Conservation (phyloP, 75 land plant genomes). For the Cupressus sempervirens region DNA sequence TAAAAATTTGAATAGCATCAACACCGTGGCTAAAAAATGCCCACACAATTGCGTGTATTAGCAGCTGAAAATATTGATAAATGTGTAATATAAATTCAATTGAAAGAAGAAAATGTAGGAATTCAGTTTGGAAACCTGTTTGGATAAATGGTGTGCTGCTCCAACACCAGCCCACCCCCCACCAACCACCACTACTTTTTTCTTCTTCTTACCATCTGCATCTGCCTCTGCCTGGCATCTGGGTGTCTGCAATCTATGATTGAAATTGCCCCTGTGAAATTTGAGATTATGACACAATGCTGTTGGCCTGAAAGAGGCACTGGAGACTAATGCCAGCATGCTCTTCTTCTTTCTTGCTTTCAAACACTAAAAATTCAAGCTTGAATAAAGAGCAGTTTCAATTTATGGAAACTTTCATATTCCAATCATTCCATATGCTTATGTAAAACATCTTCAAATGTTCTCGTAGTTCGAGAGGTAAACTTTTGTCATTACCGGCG, state of each 20-base stretch:
- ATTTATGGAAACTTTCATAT: too few species aligned
- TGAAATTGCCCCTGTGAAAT: neutral
- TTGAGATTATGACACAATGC: neutral
- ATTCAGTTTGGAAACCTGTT: conserved; percentile 39
- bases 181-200: conserved; percentile 86
- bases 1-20: neutral
- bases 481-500: too few species aligned
- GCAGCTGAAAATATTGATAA: neutral
- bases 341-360: neutral
- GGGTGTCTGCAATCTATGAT: neutral
- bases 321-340: neutral
- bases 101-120: neutral
- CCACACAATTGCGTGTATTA: neutral
- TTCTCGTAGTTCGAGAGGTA: too few species aligned
- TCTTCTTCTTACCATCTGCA: conserved; percentile 7
- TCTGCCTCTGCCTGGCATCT: neutral
- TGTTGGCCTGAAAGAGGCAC: neutral
- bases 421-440: too few species aligned
- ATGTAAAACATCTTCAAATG: too few species aligned
- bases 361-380: neutral
- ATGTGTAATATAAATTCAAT: neutral
- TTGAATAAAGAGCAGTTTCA: too few species aligned
- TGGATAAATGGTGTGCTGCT: conserved; percentile 84
- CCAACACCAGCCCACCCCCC: conserved; percentile 93
- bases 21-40: neutral